phyloP scores from a whole-genome alignment of 1,139 yeast species.

The Lipomyces yarrowii region DNA sequence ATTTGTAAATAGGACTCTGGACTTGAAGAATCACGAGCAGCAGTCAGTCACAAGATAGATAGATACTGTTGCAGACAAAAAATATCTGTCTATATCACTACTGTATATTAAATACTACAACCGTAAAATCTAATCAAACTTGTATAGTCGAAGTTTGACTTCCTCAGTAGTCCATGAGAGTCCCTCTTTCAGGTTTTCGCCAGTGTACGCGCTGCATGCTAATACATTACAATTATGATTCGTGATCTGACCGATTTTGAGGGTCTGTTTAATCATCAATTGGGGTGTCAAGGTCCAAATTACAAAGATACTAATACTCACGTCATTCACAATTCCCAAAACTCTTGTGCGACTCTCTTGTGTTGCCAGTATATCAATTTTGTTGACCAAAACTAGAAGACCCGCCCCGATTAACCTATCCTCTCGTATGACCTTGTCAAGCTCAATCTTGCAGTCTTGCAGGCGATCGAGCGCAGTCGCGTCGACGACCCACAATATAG shows the following conservation, averaged over 20 bases:
- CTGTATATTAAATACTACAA: neutral
- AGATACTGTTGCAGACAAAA: neutral
- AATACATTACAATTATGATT: constrained; percentile 52
- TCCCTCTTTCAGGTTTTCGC: constrained; percentile 51
- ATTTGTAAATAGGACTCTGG: neutral
- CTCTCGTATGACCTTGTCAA: constrained; percentile 62
- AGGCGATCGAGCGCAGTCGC: constrained; percentile 61
- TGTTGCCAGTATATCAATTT: constrained; percentile 47
- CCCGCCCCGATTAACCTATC: constrained; percentile 72
- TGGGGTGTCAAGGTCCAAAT: neutral
- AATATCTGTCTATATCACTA: neutral
- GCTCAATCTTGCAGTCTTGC: constrained; percentile 64
- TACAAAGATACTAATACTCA: neutral
- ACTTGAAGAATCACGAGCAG: neutral
- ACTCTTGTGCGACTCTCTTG: neutral
- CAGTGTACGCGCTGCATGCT: constrained; percentile 61
- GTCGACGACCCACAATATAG: constrained; percentile 92
- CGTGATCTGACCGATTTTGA: constrained; percentile 46
- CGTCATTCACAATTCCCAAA: neutral
- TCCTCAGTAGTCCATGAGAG: constrained; percentile 55
- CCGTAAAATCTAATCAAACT: constrained; percentile 37
- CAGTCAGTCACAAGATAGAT: neutral
- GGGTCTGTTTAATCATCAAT: constrained; percentile 35
- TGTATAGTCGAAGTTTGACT: constrained; percentile 45
- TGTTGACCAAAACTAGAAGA: constrained; percentile 49